These are phyloP conservation scores for Canariomyces notabilis DNA, from an alignment of 2,329 filamentous ascomycete genomes.

Conservation along the genomic window DNA sequence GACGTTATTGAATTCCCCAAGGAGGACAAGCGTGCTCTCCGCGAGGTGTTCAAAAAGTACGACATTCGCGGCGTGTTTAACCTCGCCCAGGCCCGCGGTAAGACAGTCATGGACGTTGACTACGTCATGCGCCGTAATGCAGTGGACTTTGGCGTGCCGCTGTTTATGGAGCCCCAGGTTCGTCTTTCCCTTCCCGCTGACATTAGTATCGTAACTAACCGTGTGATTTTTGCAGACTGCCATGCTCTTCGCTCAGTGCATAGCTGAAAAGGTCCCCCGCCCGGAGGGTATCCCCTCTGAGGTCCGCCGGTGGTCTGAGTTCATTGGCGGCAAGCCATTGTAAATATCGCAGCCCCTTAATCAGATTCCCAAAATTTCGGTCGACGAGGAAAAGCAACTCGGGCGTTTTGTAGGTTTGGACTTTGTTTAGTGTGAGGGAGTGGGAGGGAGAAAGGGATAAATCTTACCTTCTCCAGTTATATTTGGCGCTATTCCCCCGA, in stretches of 20 bases:
- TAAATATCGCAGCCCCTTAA: conserved; percentile 38
- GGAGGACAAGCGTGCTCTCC: conserved; percentile 88
- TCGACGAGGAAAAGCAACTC: conserved; percentile 7
- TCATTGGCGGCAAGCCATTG: conserved; percentile 80
- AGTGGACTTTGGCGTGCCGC: conserved; percentile 93
- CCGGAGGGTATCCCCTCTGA: conserved; percentile 83
- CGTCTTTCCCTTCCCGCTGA: conserved; percentile 30
- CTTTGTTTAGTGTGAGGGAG: background rate
- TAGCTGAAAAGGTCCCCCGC: conserved; percentile 92
- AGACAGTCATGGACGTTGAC: conserved; percentile 83
- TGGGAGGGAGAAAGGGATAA: no score
- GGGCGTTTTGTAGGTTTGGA: conserved; percentile 10
- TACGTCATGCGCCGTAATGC: conserved; percentile 98
- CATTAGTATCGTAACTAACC: conserved; percentile 7
- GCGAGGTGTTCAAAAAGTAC: conserved; percentile 95
- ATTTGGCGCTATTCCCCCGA: no score
- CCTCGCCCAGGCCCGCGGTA: conserved; percentile 75
- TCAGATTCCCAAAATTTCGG: conserved; percentile 2
- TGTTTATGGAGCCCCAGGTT: conserved; percentile 99
- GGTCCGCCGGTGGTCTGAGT: conserved; percentile 92
- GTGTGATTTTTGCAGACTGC: conserved; percentile 62
- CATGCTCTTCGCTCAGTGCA: conserved; percentile 91
- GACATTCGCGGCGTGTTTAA: conserved; percentile 96
- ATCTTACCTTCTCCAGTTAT: no score
- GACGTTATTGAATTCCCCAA: conserved; percentile 96